Evolutionary conservation across 371 early-diverging fungal species (phyloP), one percentile per base, ranked within the genome.

Genomic region (Mycotypha africana): DNA sequence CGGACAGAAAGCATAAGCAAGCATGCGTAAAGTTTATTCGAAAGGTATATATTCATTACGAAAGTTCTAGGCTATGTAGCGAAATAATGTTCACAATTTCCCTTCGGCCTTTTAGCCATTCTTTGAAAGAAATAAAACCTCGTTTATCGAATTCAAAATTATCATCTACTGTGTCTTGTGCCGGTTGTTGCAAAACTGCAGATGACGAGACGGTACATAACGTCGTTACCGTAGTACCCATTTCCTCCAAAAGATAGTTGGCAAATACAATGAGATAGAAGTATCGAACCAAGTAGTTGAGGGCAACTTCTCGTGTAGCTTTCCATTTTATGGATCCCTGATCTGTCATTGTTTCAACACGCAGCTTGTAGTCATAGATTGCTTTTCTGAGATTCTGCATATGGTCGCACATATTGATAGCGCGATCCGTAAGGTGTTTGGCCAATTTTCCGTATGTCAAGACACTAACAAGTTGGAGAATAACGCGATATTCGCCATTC

Each of bases 311-410:
- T 10, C 58, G 53, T 33, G 73, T 48, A 3, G 52, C 51, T 15
- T 45, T 49, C 58, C 70, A 78, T 63, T 83, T 82, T 42, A 58
- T 62, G 15, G 72, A 64, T 1, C 60, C 53, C 12, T 48, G 49
- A 28, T 67, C 67, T 35, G 77, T 70, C 38, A 79, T 63, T 2
- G 73, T 72, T 38, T 76, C 77, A 30, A 83, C 44, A 7, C 84
- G 60, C 14, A 79, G 45, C 51, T 79, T 77, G 52, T 73, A 85
- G 43, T 86, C 83, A 32, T 77, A 78, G n/a, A 86, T 78, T 5
- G 85, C 82, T 20, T 58, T 68, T 24, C 87, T 63, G 43, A 89
- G 48, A 47, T 89, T 88, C 56, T 89, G 88, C 70, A 89, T 80
- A 63, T 87, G 88, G 32, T 81, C 79, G 50, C 84, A 87, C 37